A percentile compares a stretch with the other conserved stretches of the same genome.
Conservation (phyloP, 176 grass and related monocot genomes). For the Rhynchospora breviuscula region DNA sequence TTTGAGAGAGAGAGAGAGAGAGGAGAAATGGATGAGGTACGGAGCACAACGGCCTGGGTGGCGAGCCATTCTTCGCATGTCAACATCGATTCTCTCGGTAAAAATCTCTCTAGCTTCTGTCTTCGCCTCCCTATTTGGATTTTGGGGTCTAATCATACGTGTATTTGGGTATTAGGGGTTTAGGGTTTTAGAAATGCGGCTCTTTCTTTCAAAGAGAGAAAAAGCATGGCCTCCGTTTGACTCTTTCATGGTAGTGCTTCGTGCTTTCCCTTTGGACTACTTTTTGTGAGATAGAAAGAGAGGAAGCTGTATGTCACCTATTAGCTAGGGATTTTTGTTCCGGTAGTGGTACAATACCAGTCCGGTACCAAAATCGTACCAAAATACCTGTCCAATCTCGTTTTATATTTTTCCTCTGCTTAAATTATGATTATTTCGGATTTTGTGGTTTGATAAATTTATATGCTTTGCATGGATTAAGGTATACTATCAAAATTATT, state of each 20-base stretch:
- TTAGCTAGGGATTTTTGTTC: background rate
- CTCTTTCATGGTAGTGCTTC: background rate
- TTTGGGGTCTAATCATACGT: background rate
- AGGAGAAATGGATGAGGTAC: slow-evolving; percentile 63
- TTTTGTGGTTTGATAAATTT: background rate
- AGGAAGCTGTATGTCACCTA: background rate
- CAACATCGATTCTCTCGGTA: slow-evolving; percentile 65
- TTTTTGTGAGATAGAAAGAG: background rate
- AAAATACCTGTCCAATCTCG: background rate
- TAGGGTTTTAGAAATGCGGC: slow-evolving; percentile 33
- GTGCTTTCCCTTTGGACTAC: background rate
- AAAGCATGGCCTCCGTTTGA: background rate
- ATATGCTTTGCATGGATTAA: slow-evolving; percentile 12
- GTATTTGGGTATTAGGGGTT: background rate
- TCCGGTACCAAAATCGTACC: background rate
- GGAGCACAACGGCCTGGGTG: slow-evolving; percentile 72
- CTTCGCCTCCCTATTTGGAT: background rate
- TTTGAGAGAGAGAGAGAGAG: background rate
- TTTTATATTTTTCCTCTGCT: background rate
- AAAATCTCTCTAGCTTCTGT: background rate
- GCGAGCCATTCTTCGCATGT: slow-evolving; percentile 71
- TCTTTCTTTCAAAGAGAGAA: background rate
- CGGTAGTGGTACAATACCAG: background rate
- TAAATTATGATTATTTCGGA: background rate
- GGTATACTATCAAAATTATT: background rate